Evolutionary conservation across 306 rosid genomes (phyloP), one percentile per base, ranked within the genome.

Genomic region (Vachellia collinsii): DNA sequence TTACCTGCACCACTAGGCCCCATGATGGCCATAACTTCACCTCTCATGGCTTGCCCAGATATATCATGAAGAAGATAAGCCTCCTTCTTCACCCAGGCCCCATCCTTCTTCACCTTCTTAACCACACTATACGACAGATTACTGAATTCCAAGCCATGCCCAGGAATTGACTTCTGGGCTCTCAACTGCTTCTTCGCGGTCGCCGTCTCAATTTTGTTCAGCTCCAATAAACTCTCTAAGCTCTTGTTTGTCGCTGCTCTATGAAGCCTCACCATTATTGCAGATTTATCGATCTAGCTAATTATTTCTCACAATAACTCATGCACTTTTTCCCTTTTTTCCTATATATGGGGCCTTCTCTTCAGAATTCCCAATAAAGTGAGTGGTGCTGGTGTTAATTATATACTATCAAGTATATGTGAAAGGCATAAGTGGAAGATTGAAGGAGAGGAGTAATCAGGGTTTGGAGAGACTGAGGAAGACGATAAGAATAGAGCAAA

Each of bases 1-100:
- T 94, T 94, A 1, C 98, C 98, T 12, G 98, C 98, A 77, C 98
- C 98, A 84, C 98, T 94, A 4, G 97, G 98, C 41, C 97, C 98
- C 88, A 94, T 84, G 84, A 94, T 91, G 56, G 98, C 98, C 97
- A 92, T 87, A 51, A 94, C 48, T 79, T 94, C 92, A 66, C 97
- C 91, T 66, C 87, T 79, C 38, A 86, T 29, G 6, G 97, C 98
- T 75, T 92, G 97, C 46, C 98, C 97, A 34, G 97, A 85, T 77
- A 94, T 90, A 81, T 91, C 94, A 87, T 94, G 89, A 11, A 94
- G 94, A 75, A 94, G 98, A 82, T 87, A 89, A 36, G 97, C 85
- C 68, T 92, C 89, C 85, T 81, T 94, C 53, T 88, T 89, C 65
- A 91, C 81, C 94, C 93, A 87, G 53, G 82, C 93, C 1, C 93